Conservation (phyloP, 306 rosid genomes). For the Quercus suber region DNA sequence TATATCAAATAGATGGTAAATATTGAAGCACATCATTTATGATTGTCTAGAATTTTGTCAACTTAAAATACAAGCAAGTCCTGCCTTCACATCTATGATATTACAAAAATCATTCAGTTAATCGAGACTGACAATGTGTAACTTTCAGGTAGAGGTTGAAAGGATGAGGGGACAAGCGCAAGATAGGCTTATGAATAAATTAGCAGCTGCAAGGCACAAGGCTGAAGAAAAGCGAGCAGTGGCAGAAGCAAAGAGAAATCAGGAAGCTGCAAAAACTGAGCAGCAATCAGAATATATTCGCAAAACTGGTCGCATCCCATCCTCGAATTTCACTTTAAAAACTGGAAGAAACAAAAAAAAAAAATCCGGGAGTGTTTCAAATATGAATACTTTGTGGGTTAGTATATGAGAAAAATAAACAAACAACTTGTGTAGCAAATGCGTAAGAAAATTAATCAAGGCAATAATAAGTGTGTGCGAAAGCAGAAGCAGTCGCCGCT, state of each 20-base stretch:
- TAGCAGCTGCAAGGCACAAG: conserved; percentile 73
- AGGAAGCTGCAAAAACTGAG: conserved; percentile 71
- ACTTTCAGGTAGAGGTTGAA: conserved; percentile 86
- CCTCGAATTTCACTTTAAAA: conserved; percentile 16
- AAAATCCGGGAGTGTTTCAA: no score
- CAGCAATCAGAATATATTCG: conserved; percentile 76
- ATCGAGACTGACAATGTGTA: not conserved
- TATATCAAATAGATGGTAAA: not conserved
- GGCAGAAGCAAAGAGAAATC: conserved; percentile 73
- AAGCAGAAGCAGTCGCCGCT: no score
- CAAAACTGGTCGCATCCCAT: conserved; percentile 77
- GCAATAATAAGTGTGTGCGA: no score
- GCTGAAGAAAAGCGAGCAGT: conserved; percentile 90
- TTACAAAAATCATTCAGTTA: not conserved
- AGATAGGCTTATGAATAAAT: conserved; percentile 74
- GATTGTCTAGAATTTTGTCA: not conserved
- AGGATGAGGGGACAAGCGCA: conserved; percentile 70
- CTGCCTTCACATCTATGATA: not conserved
- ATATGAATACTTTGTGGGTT: no score
- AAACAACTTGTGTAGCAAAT: no score
- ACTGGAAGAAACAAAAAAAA: no score
- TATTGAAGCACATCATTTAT: no score
- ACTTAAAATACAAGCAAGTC: not conserved
- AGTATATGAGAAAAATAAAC: no score
- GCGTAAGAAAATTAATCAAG: no score